Evolutionary conservation across 1,139 yeast genomes (phyloP).

Genomic region (Diutina rugosa): DNA sequence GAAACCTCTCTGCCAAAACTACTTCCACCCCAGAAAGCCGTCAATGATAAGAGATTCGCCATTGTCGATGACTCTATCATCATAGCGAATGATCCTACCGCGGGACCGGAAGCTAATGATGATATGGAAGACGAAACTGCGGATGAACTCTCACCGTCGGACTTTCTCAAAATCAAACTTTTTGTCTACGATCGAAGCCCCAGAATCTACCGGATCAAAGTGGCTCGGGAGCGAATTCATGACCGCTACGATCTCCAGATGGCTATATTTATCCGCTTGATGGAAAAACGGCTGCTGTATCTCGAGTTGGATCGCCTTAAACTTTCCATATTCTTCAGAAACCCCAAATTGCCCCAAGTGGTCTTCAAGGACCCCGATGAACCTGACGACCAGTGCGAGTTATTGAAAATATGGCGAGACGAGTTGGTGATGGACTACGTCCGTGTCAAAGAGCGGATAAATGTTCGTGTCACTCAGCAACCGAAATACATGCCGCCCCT

Average conservation of each 20-base stretch:
- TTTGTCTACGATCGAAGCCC: neutral
- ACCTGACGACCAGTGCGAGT: neutral
- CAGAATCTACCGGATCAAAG: neutral
- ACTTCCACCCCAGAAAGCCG: neutral
- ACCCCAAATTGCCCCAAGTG: neutral
- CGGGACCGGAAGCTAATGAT: neutral
- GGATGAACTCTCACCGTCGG: neutral
- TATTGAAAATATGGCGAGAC: neutral
- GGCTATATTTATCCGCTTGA: neutral
- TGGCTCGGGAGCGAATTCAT: neutral
- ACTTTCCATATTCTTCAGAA: neutral
- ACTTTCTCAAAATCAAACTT: neutral
- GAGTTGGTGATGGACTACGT: neutral
- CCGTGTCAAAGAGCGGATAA: neutral
- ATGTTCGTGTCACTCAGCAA: neutral
- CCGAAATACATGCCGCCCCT: neutral
- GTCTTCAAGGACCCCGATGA: slow-evolving; percentile 1
- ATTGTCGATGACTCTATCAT: neutral
- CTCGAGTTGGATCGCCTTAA: neutral
- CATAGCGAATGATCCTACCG: neutral
- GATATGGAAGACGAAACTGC: neutral
- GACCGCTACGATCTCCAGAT: neutral
- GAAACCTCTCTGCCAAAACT: neutral
- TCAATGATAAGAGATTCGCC: neutral
- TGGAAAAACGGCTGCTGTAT: neutral